These are phyloP conservation scores for Fraxinus greggii DNA, from an alignment of 305 asterid species.

Conservation along the genomic window DNA sequence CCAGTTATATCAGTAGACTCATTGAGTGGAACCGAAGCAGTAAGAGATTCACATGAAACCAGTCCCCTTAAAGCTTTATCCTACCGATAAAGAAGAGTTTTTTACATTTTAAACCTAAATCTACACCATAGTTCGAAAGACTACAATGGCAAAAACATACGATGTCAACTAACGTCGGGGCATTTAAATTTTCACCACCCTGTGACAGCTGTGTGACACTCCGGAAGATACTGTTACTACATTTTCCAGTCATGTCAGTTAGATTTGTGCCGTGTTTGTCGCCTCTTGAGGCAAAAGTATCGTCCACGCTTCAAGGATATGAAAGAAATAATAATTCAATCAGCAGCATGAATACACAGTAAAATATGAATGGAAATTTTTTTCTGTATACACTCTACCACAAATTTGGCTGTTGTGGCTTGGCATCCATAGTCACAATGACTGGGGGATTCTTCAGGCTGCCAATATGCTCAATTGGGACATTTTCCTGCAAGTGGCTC, in stretches of 20 bases:
- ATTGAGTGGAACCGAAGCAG: slow-evolving; percentile 37
- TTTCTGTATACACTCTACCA: slow-evolving; percentile 42
- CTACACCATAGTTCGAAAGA: slow-evolving; percentile 19
- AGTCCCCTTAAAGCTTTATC: slow-evolving; percentile 79
- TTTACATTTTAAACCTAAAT: slow-evolving; percentile 26
- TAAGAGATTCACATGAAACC: slow-evolving; percentile 54
- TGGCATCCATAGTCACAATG: slow-evolving; percentile 33
- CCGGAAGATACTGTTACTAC: slow-evolving; percentile 49
- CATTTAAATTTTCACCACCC: slow-evolving; percentile 50
- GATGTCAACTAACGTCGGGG: slow-evolving; percentile 62
- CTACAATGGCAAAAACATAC: slow-evolving; percentile 37
- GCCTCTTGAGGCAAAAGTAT: slow-evolving; percentile 41
- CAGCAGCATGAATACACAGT: slow-evolving; percentile 11
- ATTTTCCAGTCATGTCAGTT: slow-evolving; percentile 37
- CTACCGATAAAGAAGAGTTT: slow-evolving; percentile 39
- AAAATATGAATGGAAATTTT: slow-evolving; percentile 1
- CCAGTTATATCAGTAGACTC: slow-evolving; percentile 41
- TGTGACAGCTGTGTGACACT: slow-evolving; percentile 60
- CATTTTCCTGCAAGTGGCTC: slow-evolving; percentile 47
- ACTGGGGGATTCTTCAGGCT: slow-evolving; percentile 32
- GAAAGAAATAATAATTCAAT: slow-evolving; percentile 22
- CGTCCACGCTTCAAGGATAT: slow-evolving; percentile 41
- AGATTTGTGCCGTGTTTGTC: slow-evolving; percentile 35
- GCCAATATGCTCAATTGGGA: slow-evolving; percentile 32
- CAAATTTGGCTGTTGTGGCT: slow-evolving; percentile 36